Conservation (phyloP, 768 basidiomycete genomes). For the Auricularia sp. region DNA sequence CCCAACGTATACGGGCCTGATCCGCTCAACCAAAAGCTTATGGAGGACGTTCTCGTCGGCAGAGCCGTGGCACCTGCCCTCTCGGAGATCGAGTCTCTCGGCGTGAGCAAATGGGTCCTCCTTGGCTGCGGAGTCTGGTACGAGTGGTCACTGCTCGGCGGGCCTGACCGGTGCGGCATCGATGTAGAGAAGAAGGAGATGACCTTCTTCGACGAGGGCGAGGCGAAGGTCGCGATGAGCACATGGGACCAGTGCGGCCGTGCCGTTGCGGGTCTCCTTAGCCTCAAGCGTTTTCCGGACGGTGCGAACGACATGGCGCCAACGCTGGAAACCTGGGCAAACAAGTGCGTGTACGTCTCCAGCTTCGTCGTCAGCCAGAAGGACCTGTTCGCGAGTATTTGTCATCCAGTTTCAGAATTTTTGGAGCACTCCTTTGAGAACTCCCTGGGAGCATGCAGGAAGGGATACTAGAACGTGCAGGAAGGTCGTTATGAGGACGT, state of each 20-base stretch:
- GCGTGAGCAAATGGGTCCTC: neutral
- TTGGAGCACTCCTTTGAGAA: too few relatives aligned
- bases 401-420: too few relatives aligned
- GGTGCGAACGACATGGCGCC: neutral
- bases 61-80: neutral
- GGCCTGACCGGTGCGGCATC: neutral
- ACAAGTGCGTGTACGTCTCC: neutral
- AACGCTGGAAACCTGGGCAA: neutral
- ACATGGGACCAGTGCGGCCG: neutral
- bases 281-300: neutral
- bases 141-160: neutral
- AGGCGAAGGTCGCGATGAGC: neutral
- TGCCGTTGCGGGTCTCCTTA: neutral
- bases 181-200: neutral
- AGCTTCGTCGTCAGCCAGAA: neutral
- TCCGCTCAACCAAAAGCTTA: neutral
- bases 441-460: too few relatives aligned
- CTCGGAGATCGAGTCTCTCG: neutral
- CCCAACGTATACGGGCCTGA: neutral
- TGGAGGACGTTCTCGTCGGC: neutral
- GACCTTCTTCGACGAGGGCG: neutral
- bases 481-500: too few relatives aligned
- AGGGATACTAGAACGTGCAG: too few relatives aligned
- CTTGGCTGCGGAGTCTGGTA: neutral
- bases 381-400: neutral